Evolutionary conservation across 306 rosid species (phyloP).

Genomic region (Dryas drummondii): DNA sequence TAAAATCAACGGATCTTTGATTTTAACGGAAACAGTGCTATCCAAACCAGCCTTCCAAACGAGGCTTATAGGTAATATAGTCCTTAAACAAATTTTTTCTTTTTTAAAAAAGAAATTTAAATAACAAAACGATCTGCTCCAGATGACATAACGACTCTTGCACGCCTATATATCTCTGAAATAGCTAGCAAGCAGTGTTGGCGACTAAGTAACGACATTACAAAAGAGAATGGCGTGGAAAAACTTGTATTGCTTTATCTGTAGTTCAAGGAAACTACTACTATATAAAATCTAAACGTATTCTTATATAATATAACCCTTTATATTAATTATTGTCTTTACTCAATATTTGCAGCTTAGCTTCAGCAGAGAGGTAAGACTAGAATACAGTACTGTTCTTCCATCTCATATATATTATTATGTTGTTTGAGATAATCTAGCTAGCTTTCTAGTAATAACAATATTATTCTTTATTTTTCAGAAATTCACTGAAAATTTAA

Average conservation of each 20-base stretch:
- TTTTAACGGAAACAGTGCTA: too few species aligned
- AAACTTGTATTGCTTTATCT: constrained; percentile 34
- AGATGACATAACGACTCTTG: constrained; percentile 30
- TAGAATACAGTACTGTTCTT: neutral
- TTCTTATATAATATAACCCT: neutral
- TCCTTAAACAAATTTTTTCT: too few species aligned
- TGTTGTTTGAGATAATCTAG: neutral
- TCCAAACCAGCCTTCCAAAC: too few species aligned
- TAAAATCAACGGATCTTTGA: too few species aligned
- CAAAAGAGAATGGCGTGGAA: constrained; percentile 5
- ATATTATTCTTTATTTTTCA: neutral
- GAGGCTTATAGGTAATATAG: too few species aligned
- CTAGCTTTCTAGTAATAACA: neutral
- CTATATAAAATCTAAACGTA: neutral
- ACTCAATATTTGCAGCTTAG: constrained; percentile 5
- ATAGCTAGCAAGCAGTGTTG: constrained; percentile 48
- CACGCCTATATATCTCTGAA: constrained; percentile 19
- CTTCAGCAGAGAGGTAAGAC: neutral
- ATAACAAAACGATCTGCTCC: neutral
- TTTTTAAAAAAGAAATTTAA: too few species aligned
- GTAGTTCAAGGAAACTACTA: constrained; percentile 32
- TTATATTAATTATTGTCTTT: neutral
- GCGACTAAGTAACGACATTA: constrained; percentile 77
- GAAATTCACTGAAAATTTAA: neutral
- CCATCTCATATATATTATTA: neutral